Conservation (phyloP, 2,329 filamentous ascomycete genomes). For the Neofusicoccum cordaticola region DNA sequence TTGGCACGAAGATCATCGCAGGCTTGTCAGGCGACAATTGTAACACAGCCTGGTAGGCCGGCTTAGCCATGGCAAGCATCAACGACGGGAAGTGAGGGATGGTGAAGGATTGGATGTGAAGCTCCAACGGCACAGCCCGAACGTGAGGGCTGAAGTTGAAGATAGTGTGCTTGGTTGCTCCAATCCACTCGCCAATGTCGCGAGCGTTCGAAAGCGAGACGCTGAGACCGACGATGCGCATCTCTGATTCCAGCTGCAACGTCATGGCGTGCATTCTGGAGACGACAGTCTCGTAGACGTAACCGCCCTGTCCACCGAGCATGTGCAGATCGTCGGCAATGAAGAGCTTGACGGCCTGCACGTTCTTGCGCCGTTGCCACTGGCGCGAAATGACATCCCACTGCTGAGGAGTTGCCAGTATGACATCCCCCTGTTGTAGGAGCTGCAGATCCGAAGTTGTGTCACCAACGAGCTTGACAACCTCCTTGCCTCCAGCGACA, state of each 20-base stretch:
- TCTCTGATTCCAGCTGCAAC: conserved; percentile 76
- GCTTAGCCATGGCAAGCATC: conserved; percentile 98
- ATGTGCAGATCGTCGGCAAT: conserved; percentile 95
- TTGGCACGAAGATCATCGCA: conserved; percentile 87
- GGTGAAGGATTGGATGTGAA: conserved; percentile 92
- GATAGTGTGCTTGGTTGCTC: conserved; percentile 94
- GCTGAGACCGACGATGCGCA: conserved; percentile 85
- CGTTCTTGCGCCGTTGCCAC: conserved; percentile 95
- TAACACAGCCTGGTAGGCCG: conserved; percentile 82
- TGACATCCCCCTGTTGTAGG: conserved; percentile 80
- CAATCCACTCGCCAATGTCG: conserved; percentile 96
- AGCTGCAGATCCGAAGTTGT: conserved; percentile 87
- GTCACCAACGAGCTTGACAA: conserved; percentile 92
- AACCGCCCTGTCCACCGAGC: conserved; percentile 80
- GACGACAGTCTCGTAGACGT: conserved; percentile 94
- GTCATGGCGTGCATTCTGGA: conserved; percentile 97
- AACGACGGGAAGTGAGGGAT: conserved; percentile 96
- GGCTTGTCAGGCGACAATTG: conserved; percentile 88
- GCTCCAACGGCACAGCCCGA: conserved; percentile 82
- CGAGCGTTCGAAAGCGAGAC: conserved; percentile 90
- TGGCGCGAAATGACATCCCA: conserved; percentile 96
- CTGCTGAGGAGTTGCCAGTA: conserved; percentile 87
- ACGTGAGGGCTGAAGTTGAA: conserved; percentile 97
- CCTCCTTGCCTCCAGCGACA: conserved; percentile 77
- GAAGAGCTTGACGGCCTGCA: conserved; percentile 85